Percentiles rank a stretch among this genome's conserved stretches.
phyloP scores from a whole-genome alignment of 805 yeast genomes.

The Wickerhamomyces xylosicus region DNA sequence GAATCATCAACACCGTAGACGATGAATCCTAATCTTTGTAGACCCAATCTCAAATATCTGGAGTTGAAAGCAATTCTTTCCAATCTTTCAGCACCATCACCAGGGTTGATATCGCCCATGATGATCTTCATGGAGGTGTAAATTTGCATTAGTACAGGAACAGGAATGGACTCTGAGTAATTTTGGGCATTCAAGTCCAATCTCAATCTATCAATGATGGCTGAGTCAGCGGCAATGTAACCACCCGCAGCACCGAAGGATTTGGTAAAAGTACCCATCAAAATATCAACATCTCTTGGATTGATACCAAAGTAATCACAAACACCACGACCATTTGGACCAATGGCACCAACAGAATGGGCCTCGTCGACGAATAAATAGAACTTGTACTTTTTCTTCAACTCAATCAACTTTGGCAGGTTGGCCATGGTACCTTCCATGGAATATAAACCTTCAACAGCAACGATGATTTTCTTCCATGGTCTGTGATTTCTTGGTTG shows the following conservation, averaged over 20 bases:
- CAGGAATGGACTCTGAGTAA: slow-evolving; percentile 82
- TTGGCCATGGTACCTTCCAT: slow-evolving; percentile 75
- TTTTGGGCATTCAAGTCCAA: slow-evolving; percentile 59
- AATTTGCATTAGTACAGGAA: slow-evolving; percentile 86
- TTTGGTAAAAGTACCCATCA: slow-evolving; percentile 97
- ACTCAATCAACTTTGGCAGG: slow-evolving; percentile 55
- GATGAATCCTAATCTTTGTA: slow-evolving; percentile 87
- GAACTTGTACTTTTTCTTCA: slow-evolving; percentile 82
- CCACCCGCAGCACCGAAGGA: slow-evolving; percentile 99
- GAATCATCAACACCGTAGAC: slow-evolving; percentile 94
- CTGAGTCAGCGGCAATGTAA: slow-evolving; percentile 71
- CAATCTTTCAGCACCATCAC: slow-evolving; percentile 87
- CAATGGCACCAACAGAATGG: slow-evolving; percentile 98
- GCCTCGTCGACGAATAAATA: slow-evolving; percentile 94
- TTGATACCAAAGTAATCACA: slow-evolving; percentile 85
- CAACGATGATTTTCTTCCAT: slow-evolving; percentile 79
- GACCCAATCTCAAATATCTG: slow-evolving; percentile 81
- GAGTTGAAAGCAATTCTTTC: slow-evolving; percentile 94
- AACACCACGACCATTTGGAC: slow-evolving; percentile 88
- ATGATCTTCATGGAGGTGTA: slow-evolving; percentile 70
- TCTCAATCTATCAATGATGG: slow-evolving; percentile 64
- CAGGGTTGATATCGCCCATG: slow-evolving; percentile 75
- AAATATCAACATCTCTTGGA: slow-evolving; percentile 67
- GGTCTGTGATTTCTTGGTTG: slow-evolving; percentile 86
- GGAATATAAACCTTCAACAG: slow-evolving; percentile 85